Evolutionary conservation across 352 stramenopile species (phyloP).

Genomic region (Pythium utonaiense): DNA sequence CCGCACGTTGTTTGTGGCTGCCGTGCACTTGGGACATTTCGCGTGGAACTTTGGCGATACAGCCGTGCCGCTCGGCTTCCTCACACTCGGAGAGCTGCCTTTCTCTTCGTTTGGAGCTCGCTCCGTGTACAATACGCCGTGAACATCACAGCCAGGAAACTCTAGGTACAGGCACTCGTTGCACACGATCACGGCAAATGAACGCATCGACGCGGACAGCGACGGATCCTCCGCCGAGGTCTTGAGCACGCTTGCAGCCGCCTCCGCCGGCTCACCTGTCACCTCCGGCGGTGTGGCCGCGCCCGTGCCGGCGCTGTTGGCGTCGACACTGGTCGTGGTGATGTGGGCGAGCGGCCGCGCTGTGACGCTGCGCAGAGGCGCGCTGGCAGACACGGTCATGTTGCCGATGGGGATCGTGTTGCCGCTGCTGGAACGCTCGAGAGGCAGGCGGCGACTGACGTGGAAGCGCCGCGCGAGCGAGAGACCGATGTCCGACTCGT

Average conservation of each 20-base stretch:
- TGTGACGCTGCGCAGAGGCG: slow-evolving; percentile 25
- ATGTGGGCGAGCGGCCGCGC: slow-evolving; percentile 28
- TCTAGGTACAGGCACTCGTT: slow-evolving; percentile 81
- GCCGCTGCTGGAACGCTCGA: neutral
- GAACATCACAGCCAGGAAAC: slow-evolving; percentile 85
- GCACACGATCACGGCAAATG: slow-evolving; percentile 81
- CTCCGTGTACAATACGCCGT: slow-evolving; percentile 81
- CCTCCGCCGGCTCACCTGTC: neutral
- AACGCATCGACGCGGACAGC: slow-evolving; percentile 40
- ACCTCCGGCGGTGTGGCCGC: neutral
- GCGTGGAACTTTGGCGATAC: slow-evolving; percentile 37
- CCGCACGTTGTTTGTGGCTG: slow-evolving; percentile 78
- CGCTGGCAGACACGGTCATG: slow-evolving; percentile 23
- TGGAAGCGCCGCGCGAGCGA: slow-evolving; percentile 16
- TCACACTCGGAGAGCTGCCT: neutral
- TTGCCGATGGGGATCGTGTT: slow-evolving; percentile 10
- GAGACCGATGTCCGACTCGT: slow-evolving; percentile 18
- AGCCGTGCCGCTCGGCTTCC: neutral
- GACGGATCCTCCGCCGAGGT: slow-evolving; percentile 7
- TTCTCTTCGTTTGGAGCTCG: slow-evolving; percentile 26
- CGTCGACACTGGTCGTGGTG: slow-evolving; percentile 9
- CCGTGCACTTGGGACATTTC: slow-evolving; percentile 80
- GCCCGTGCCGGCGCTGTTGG: neutral
- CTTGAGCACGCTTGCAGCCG: neutral
- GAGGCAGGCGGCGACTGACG: slow-evolving; percentile 2